Evolutionary conservation across 2,329 filamentous ascomycete species (phyloP).

Genomic region (Remersonia thermophila): DNA sequence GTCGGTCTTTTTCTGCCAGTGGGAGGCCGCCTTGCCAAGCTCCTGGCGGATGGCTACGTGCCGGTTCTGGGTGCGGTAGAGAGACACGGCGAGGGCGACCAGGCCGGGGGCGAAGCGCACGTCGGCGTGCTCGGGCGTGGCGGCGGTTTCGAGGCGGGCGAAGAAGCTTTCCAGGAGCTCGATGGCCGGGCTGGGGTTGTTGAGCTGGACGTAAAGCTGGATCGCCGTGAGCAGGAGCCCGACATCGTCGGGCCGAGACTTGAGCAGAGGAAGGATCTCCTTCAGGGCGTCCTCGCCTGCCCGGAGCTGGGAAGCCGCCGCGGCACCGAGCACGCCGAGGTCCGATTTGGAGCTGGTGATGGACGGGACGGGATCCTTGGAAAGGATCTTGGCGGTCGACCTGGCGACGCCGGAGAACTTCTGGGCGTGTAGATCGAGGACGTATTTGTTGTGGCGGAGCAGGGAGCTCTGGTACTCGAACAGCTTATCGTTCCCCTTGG

Average conservation of each 20-base stretch:
- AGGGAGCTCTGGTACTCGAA: conserved; percentile 59
- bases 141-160: conserved; percentile 53
- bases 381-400: conserved; percentile 33
- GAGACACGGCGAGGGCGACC: conserved; percentile 63
- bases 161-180: conserved; percentile 66
- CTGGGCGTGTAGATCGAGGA: conserved; percentile 51
- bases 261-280: conserved; percentile 54
- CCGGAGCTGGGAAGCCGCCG: conserved; percentile 54
- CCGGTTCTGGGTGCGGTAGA: conserved; percentile 68
- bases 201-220: conserved; percentile 64
- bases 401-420: conserved; percentile 52
- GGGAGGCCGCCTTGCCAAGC: conserved; percentile 63
- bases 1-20: conserved; percentile 56
- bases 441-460: conserved; percentile 49
- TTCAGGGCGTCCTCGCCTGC: conserved; percentile 57
- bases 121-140: conserved; percentile 44
- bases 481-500: conserved; percentile 46
- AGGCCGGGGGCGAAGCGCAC: conserved; percentile 75
- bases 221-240: conserved; percentile 69
- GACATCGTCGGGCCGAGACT: conserved; percentile 65
- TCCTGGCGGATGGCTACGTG: conserved; percentile 59
- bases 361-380: conserved; percentile 18
- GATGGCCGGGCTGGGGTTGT: conserved; percentile 62
- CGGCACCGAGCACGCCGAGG: conserved; percentile 49
- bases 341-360: conserved; percentile 16